Percentiles rank a stretch among this genome's conserved stretches.
Conservation (phyloP, 805 yeast species). For the Candida nemodendra region DNA sequence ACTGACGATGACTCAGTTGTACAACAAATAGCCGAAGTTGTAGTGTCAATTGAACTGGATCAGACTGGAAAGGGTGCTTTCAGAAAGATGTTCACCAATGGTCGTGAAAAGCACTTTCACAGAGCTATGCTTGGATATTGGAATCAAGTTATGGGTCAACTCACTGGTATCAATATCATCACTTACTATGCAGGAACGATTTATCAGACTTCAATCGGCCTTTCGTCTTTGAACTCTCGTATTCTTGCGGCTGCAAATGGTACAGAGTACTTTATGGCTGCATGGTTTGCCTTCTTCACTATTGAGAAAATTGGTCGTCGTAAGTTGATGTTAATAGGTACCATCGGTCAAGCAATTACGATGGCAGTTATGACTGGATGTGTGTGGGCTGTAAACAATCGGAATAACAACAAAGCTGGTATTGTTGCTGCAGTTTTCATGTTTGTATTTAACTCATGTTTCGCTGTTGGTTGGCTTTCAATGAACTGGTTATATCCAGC, state of each 20-base stretch:
- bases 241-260: conserved; percentile 26
- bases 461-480: conserved; percentile 46
- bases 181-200: conserved; percentile 57
- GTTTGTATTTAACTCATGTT: conserved; percentile 44
- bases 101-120: conserved; percentile 44
- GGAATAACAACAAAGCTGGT: conserved; percentile 30
- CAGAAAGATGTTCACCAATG: conserved; percentile 36
- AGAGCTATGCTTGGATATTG: conserved; percentile 42
- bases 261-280: conserved; percentile 17
- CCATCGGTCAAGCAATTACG: conserved; percentile 37
- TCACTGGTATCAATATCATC: conserved; percentile 55
- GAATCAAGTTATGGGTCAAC: conserved; percentile 46
- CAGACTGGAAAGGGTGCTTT: conserved; percentile 26
- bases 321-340: conserved; percentile 27
- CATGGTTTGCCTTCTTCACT: conserved; percentile 1
- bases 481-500: conserved; percentile 57
- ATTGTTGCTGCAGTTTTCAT: conserved; percentile 46
- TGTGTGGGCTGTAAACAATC: conserved; percentile 27
- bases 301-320: conserved; percentile 33
- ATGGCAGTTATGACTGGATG: conserved; percentile 45
- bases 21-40: conserved; percentile 14
- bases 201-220: conserved; percentile 44
- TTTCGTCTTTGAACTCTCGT: conserved; percentile 39
- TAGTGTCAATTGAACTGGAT: conserved; percentile 36
- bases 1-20: conserved; percentile 6